These are phyloP conservation scores for Rubia balearica DNA, from an alignment of 305 asterid genomes.

Conservation along the genomic window DNA sequence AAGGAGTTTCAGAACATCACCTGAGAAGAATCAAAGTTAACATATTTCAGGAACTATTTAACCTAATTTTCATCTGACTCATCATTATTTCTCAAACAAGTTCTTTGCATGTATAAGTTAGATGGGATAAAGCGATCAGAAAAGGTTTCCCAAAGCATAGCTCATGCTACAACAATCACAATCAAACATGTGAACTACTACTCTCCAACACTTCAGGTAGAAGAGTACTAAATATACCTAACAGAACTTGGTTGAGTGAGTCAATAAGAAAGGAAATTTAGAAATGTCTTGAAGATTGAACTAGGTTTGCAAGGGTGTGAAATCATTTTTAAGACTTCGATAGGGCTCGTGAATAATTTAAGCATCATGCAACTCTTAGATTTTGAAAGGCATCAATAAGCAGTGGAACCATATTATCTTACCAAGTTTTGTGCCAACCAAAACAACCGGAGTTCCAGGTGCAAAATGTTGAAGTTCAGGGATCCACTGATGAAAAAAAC, in stretches of 20 bases:
- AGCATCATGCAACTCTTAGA: background rate
- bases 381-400: background rate
- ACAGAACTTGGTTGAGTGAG: background rate
- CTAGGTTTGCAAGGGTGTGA: background rate
- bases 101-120: background rate
- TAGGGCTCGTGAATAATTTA: background rate
- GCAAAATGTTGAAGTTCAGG: conserved; percentile 97
- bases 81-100: background rate
- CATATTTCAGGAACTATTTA: background rate
- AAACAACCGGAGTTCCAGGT: conserved; percentile 81
- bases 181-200: background rate
- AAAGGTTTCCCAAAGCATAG: background rate
- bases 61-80: background rate
- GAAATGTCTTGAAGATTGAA: background rate
- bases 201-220: background rate
- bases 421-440: conserved; percentile 95
- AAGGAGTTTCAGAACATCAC: background rate
- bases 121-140: background rate
- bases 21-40: background rate
- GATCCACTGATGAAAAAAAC: conserved; percentile 71
- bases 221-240: background rate
- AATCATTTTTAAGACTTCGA: background rate
- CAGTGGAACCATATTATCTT: conserved; percentile 12
- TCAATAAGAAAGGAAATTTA: background rate
- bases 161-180: background rate